Conservation (phyloP, 139 green algal species). For the Axilococcus clingmanii region DNA sequence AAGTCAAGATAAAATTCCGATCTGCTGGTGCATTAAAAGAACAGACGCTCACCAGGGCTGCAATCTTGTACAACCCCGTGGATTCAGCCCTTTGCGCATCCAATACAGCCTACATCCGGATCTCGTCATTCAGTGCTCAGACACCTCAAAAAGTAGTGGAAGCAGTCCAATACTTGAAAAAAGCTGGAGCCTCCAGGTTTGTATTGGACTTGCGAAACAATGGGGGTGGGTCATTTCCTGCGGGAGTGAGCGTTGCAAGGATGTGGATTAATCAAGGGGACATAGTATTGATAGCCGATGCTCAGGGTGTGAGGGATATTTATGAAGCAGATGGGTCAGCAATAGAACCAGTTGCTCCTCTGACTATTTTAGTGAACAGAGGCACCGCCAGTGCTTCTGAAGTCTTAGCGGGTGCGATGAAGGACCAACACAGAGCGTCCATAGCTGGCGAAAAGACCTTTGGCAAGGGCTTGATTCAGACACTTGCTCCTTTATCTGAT, state of each 20-base stretch:
- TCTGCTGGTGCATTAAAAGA: neutral
- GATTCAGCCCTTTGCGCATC: conserved; percentile 46
- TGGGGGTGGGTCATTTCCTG: conserved; percentile 85
- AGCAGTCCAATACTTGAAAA: conserved; percentile 46
- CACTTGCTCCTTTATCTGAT: conserved; percentile 71
- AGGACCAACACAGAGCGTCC: conserved; percentile 71
- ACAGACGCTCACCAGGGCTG: conserved; percentile 31
- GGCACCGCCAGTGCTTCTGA: conserved; percentile 90
- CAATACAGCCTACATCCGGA: conserved; percentile 73
- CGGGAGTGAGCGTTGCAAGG: conserved; percentile 76
- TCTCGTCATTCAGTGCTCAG: conserved; percentile 81
- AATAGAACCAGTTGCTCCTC: conserved; percentile 35
- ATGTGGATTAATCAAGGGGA: conserved; percentile 69
- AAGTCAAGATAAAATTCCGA: conserved; percentile 38
- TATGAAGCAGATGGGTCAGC: conserved; percentile 62
- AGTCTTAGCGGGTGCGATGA: conserved; percentile 86
- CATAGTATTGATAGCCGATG: conserved; percentile 92
- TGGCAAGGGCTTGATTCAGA: conserved; percentile 97
- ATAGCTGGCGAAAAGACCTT: conserved; percentile 84
- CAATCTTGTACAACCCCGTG: conserved; percentile 68
- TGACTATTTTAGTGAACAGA: conserved; percentile 86
- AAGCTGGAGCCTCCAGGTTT: conserved; percentile 11
- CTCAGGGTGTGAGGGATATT: conserved; percentile 74
- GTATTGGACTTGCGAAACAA: conserved; percentile 95
- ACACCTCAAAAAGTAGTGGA: conserved; percentile 45